phyloP scores from a whole-genome alignment of 768 basidiomycete genomes.

The Amanita polypyramis region DNA sequence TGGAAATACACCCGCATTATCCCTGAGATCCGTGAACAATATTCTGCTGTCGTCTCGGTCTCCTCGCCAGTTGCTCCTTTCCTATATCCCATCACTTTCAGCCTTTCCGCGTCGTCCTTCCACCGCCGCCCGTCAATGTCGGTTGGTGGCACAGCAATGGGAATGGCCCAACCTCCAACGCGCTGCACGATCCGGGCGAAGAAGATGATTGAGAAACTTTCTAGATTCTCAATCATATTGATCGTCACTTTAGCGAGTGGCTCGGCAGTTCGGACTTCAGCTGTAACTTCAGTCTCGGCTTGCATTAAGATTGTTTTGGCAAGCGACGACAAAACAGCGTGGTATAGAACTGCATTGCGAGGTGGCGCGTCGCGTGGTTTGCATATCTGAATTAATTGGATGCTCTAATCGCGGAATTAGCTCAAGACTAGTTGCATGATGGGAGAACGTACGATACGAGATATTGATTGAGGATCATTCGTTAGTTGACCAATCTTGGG shows the following conservation, averaged over 20 bases:
- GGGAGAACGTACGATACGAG: slow-evolving; percentile 43
- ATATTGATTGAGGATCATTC: slow-evolving; percentile 50
- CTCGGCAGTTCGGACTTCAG: slow-evolving; percentile 74
- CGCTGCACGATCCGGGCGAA: slow-evolving; percentile 81
- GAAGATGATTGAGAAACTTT: slow-evolving; percentile 65
- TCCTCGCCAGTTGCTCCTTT: slow-evolving; percentile 24
- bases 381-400: slow-evolving; percentile 27
- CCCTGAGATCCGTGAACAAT: slow-evolving; percentile 59
- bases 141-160: slow-evolving; percentile 41
- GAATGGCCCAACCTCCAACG: slow-evolving; percentile 82
- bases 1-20: slow-evolving; percentile 84
- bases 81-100: slow-evolving; percentile 50
- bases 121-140: slow-evolving; percentile 43
- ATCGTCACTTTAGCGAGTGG: slow-evolving; percentile 75
- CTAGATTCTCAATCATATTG: slow-evolving; percentile 47
- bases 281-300: slow-evolving; percentile 88
- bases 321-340: slow-evolving; percentile 77
- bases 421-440: not conserved
- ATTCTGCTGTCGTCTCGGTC: slow-evolving; percentile 51
- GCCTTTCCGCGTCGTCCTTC: slow-evolving; percentile 25
- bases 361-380: slow-evolving; percentile 18
- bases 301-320: slow-evolving; percentile 83
- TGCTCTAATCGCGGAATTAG: slow-evolving; percentile 19
- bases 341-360: slow-evolving; percentile 41
- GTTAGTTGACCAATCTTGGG: slow-evolving; percentile 86